A percentile compares a stretch with the other conserved stretches of the same genome.
These are phyloP conservation scores for Scedosporium aurantiacum DNA, from an alignment of 2,329 filamentous ascomycete genomes.

Conservation along the genomic window DNA sequence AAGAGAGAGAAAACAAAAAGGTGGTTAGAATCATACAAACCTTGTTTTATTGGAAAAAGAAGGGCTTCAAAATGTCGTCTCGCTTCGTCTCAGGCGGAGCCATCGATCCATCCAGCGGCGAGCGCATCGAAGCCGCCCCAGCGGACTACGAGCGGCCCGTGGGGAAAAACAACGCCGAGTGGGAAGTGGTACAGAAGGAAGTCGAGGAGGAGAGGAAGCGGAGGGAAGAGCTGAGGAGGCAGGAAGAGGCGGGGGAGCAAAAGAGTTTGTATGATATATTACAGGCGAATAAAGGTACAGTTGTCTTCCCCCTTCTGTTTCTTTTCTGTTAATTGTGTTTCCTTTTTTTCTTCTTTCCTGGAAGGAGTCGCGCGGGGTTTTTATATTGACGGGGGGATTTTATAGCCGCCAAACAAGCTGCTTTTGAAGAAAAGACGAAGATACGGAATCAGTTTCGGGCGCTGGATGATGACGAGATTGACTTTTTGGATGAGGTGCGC, in stretches of 20 bases:
- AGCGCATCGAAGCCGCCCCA: conserved; percentile 12
- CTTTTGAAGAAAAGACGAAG: conserved; percentile 62
- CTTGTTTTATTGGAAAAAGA: not conserved
- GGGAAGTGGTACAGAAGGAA: conserved; percentile 53
- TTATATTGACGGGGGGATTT: not conserved
- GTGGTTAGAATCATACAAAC: too few species aligned
- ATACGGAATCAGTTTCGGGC: conserved; percentile 68
- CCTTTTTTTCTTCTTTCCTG: not conserved
- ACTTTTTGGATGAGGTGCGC: conserved; percentile 55
- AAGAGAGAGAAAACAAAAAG: not conserved
- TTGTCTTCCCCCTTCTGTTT: not conserved
- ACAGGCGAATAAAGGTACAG: conserved; percentile 67
- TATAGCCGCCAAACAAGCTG: conserved; percentile 67
- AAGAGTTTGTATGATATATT: conserved; percentile 63
- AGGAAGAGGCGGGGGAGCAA: conserved; percentile 32
- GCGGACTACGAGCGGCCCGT: conserved; percentile 14
- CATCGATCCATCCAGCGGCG: conserved; percentile 27
- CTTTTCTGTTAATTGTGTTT: not conserved
- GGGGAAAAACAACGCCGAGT: conserved; percentile 31
- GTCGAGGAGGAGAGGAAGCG: conserved; percentile 49
- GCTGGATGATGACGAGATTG: conserved; percentile 68
- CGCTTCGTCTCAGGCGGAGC: conserved; percentile 46
- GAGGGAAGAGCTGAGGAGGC: conserved; percentile 38
- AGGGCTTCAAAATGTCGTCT: conserved; percentile 29
- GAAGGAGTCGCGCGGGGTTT: not conserved